Conservation (phyloP, 352 stramenopile species). For the Phytophthora vignae region DNA sequence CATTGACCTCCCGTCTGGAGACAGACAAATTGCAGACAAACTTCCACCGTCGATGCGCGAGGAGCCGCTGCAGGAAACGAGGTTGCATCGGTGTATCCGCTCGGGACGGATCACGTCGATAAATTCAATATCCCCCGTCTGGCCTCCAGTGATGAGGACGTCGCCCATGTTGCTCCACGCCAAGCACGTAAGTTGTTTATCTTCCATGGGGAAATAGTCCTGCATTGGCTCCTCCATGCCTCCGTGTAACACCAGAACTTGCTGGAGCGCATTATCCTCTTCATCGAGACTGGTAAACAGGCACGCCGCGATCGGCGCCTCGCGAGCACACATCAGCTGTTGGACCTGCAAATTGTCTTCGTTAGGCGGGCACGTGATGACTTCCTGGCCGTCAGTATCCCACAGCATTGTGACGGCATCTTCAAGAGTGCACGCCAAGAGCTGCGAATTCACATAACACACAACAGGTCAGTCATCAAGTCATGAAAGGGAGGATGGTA, state of each 20-base stretch:
- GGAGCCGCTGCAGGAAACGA: constrained; percentile 23
- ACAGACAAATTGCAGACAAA: constrained; percentile 44
- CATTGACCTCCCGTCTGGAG: constrained; percentile 42
- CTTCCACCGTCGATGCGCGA: constrained; percentile 12
- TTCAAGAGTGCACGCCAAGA: constrained; percentile 43
- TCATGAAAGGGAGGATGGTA: background rate
- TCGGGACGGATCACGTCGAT: constrained; percentile 39
- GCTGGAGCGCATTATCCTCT: constrained; percentile 35
- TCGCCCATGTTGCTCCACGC: constrained; percentile 41
- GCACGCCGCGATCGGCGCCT: constrained; percentile 43
- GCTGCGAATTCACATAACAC: constrained; percentile 19
- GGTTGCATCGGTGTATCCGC: constrained; percentile 42
- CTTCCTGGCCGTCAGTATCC: constrained; percentile 39
- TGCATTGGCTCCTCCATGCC: constrained; percentile 47
- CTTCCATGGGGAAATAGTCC: constrained; percentile 43
- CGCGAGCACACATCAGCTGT: constrained; percentile 44
- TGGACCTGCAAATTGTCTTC: constrained; percentile 32
- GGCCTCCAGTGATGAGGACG: constrained; percentile 38
- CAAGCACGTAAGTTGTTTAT: constrained; percentile 47
- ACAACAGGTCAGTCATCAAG: constrained; percentile 1
- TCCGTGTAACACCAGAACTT: constrained; percentile 47
- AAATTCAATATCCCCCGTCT: constrained; percentile 42
- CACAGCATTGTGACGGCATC: constrained; percentile 40
- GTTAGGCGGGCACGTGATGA: constrained; percentile 34
- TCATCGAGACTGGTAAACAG: constrained; percentile 35